Evolutionary conservation across 495 filamentous ascomycete species (phyloP), one percentile per base, ranked within the genome.

Genomic region (Aspergillus sclerotiicarbonarius): DNA sequence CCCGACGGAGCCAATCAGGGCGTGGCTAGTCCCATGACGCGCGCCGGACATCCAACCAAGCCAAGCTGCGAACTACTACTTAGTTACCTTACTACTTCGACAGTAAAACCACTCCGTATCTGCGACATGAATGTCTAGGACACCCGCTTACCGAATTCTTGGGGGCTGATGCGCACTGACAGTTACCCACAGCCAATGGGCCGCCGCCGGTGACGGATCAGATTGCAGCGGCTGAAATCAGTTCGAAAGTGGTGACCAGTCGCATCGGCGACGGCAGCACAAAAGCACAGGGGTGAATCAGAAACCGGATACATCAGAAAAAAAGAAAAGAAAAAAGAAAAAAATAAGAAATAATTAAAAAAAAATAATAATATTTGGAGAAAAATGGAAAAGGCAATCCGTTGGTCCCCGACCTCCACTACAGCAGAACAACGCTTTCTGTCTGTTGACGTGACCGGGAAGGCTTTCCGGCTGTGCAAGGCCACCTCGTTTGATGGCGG

Each of bases 381-480:
- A 31, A 54, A 43, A 56, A 87, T 88, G 86, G 85, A 87, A 68
- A 82, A 80, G 21, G 86, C 85, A 15, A 87, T 97, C 66, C 85
- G 91, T 62, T 98, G 92, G 92, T 97, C 94, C 20, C 88, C 91
- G 41, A 90, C 87, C 62, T 86, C 90, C 16, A 82, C 69, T 67
- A 82, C 76, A 65, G 78, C 76, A 33, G 77, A 79, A 35, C 84
- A 85, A 62, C 82, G 82, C 15, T 98, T 98, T 64, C 80, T 98
- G 41, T 84, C 90, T 49, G 87, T 96, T 67, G 95, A 97, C 70
- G 78, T 94, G 31, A 85, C 84, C 45, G 85, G 88, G 37, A 89
- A 91, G 59, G 81, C 87, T 21, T 85, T 97, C 62, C 87, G 87
- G 56, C 81, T 96, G 19, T 94, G 91, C 69, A 83, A 84, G 60